Percentiles rank a stretch among this genome's conserved stretches.
These are phyloP conservation scores for Tolypocladium pustulatum DNA, from an alignment of 2,329 filamentous ascomycete genomes.

Conservation along the genomic window DNA sequence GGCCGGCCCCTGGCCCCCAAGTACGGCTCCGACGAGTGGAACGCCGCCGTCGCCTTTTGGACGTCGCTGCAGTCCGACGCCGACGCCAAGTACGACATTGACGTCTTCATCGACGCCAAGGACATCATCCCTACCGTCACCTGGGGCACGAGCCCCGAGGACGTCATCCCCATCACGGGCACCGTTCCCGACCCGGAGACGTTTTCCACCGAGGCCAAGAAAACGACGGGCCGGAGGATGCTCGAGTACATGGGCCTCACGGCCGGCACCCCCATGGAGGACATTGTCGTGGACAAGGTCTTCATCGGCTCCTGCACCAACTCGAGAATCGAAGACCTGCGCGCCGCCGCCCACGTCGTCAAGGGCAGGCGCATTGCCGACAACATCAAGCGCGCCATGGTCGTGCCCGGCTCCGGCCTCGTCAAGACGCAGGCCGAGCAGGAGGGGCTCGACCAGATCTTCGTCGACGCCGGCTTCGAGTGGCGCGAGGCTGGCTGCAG, in stretches of 20 bases:
- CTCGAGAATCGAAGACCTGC: constrained; percentile 88
- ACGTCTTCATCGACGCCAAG: constrained; percentile 82
- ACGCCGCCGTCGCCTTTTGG: constrained; percentile 83
- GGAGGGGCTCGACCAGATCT: constrained; percentile 90
- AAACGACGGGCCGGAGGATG: constrained; percentile 67
- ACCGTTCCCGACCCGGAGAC: constrained; percentile 84
- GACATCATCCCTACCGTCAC: constrained; percentile 90
- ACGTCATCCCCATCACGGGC: constrained; percentile 89
- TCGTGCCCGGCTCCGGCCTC: constrained; percentile 90
- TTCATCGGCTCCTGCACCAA: constrained; percentile 99
- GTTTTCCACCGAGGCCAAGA: constrained; percentile 71
- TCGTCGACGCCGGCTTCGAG: constrained; percentile 85
- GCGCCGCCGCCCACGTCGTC: constrained; percentile 76
- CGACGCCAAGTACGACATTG: constrained; percentile 81
- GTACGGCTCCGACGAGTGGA: constrained; percentile 77
- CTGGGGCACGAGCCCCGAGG: constrained; percentile 95
- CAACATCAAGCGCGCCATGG: constrained; percentile 90
- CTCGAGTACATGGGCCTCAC: constrained; percentile 94
- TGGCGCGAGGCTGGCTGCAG: constrained; percentile 98
- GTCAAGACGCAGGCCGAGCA: constrained; percentile 86
- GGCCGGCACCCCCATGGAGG: constrained; percentile 79
- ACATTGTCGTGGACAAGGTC: constrained; percentile 88
- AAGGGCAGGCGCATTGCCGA: constrained; percentile 76
- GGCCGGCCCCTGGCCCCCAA: constrained; percentile 81
- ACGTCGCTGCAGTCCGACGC: constrained; percentile 72